phyloP scores from a whole-genome alignment of 805 yeast genomes.

The Saccharomycopsis javanensis region DNA sequence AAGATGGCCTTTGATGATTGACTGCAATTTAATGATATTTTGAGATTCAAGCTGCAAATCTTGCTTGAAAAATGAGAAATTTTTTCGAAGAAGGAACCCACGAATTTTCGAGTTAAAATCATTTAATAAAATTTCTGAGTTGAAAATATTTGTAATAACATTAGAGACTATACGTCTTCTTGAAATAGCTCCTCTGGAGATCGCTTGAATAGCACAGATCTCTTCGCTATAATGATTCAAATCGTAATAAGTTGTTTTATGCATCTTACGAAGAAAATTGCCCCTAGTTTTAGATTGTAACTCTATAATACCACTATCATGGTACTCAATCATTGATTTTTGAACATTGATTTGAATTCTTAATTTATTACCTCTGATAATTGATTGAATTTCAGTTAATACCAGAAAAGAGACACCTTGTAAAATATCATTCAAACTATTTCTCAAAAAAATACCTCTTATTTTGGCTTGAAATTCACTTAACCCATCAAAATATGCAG shows the following conservation, averaged over 20 bases:
- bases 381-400: slow-evolving; percentile 8
- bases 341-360: slow-evolving; percentile 1
- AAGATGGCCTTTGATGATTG: slow-evolving; percentile 53
- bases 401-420: background rate
- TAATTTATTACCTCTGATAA: slow-evolving; percentile 7
- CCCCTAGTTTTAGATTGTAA: slow-evolving; percentile 32
- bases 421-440: slow-evolving; percentile 5
- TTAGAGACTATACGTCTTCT: slow-evolving; percentile 35
- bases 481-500: background rate
- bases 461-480: slow-evolving; percentile 30
- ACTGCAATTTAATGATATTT: slow-evolving; percentile 40
- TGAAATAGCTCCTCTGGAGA: slow-evolving; percentile 36
- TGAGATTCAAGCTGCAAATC: slow-evolving; percentile 21
- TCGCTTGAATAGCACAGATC: slow-evolving; percentile 31
- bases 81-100: slow-evolving; percentile 32
- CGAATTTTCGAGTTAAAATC: slow-evolving; percentile 35
- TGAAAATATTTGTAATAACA: slow-evolving; percentile 32
- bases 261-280: slow-evolving; percentile 15
- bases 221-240: slow-evolving; percentile 3
- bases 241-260: slow-evolving; percentile 20
- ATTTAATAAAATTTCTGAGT: slow-evolving; percentile 29
- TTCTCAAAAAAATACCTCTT: slow-evolving; percentile 31
- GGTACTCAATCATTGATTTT: background rate
- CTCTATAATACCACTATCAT: slow-evolving; percentile 20
- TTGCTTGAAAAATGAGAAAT: slow-evolving; percentile 20